Conservation (phyloP, 169 alveolate genomes). For the Cryptosporidium andersoni region DNA sequence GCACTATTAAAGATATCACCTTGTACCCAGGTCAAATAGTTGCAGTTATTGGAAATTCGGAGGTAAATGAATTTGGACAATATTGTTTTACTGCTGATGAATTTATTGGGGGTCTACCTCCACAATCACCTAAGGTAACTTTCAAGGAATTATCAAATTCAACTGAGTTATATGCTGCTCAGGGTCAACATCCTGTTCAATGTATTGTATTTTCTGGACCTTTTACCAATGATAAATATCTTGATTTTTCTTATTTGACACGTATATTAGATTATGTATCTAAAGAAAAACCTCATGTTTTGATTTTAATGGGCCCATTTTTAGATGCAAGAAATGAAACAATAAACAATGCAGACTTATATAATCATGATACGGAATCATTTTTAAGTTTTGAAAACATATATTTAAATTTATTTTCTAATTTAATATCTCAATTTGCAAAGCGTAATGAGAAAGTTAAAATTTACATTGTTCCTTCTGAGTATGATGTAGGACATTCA, state of each 20-base stretch:
- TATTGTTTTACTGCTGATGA: conserved; percentile 46
- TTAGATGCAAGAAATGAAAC: conserved; percentile 55
- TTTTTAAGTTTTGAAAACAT: conserved; percentile 49
- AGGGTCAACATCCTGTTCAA: conserved; percentile 56
- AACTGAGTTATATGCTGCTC: conserved; percentile 7
- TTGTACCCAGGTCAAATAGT: conserved; percentile 67
- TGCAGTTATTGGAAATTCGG: conserved; percentile 49
- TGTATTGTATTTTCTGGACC: conserved; percentile 64
- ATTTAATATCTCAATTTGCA: conserved; percentile 20
- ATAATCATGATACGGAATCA: conserved; percentile 20
- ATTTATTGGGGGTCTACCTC: conserved; percentile 66
- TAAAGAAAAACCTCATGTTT: conserved; percentile 48
- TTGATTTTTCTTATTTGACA: conserved; percentile 17
- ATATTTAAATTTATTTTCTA: neutral
- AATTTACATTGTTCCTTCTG: conserved; percentile 49
- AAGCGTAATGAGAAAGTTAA: conserved; percentile 49
- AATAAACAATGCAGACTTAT: conserved; percentile 40
- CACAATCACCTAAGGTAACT: neutral
- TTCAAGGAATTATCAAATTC: conserved; percentile 9
- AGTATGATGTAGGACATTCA: conserved; percentile 48
- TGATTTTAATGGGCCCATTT: conserved; percentile 48
- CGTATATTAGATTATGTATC: conserved; percentile 25
- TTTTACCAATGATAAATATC: conserved; percentile 6
- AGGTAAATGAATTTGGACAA: conserved; percentile 48
- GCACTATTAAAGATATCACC: conserved; percentile 11